Conservation (phyloP, 768 basidiomycete genomes). For the Lenzites betulinus region DNA sequence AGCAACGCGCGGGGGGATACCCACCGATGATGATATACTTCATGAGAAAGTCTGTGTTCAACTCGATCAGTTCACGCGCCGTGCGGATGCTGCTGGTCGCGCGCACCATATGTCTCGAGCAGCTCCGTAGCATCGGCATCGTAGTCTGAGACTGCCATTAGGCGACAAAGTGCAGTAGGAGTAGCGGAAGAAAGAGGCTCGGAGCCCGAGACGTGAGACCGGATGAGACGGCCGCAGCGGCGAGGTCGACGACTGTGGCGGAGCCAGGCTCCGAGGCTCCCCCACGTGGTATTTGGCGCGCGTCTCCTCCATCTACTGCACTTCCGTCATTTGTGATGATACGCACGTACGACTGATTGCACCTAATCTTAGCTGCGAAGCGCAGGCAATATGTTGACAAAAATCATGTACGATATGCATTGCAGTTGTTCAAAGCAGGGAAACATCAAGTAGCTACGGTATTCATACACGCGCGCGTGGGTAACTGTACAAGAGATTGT, state of each 20-base stretch:
- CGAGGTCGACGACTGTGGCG: conserved; percentile 23
- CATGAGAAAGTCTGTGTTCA: conserved; percentile 81
- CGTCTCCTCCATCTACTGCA: neutral
- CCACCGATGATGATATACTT: conserved; percentile 97
- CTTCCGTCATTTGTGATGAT: neutral
- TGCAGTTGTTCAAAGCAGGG: neutral
- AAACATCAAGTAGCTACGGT: neutral
- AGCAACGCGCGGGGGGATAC: conserved; percentile 18
- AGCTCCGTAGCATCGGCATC: conserved; percentile 88
- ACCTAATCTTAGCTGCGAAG: too few species aligned
- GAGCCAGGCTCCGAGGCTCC: conserved; percentile 5
- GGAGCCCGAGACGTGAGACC: conserved; percentile 6
- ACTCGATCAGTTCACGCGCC: conserved; percentile 2
- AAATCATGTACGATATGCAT: too few species aligned
- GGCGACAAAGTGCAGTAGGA: neutral
- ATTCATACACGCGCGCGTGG: conserved; percentile 1
- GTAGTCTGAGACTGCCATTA: conserved; percentile 47
- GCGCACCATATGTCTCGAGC: conserved; percentile 86
- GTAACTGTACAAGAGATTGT: conserved; percentile 9
- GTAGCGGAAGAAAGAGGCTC: conserved; percentile 2
- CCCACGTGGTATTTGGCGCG: conserved; percentile 14
- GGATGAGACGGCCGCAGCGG: conserved; percentile 17
- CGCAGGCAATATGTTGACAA: too few species aligned
- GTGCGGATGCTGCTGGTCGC: conserved; percentile 21
- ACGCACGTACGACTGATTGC: too few species aligned